Base-by-base conservation (phyloP, 148 eudicot genomes). In the Arctostaphylos glauca region DNA sequence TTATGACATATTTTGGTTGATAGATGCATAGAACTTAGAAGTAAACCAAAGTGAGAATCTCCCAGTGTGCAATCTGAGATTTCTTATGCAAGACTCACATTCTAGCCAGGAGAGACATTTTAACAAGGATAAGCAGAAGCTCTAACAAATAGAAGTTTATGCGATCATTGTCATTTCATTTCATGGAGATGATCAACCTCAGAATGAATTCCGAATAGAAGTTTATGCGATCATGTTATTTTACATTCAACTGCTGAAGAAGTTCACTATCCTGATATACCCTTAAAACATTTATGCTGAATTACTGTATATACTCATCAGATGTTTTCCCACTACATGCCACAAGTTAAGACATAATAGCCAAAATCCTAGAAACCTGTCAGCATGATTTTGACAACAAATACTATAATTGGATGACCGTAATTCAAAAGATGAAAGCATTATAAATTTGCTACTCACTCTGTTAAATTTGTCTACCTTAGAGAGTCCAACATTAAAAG, bases 1-100 rank as follows among this genome's bases (percentile, higher is more conserved):
- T 15, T 15, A 31, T 59, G n/a, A 16, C 3, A 80, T 8, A 41
- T 54, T 13, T 31, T 38, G 49, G 43, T 16, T 46, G 68, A 80
- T 81, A 48, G 16, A 70, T 47, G 82, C 56, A 75, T 44, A 79
- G 77, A 80, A 76, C 19, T 71, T 31, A 31, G 38, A 80, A 38
- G 54, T 68, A 74, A 58, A 44, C 25, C 68, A 59, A 58, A 10
- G 38, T 9, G 48, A 76, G 15, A 55, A 31, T 52, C 54, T 70
- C 44, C 53, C 19, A 41, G 64, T 13, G 68, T 49, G 71, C 16
- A 52, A 67, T 53, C 48, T 56, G 18, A 49, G 6, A 41, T n/a
- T 59, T 49, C 25, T 18, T 6, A 76, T 52, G 25, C 64, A 81
- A 38, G 80, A 77, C 66, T 75, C 84, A 71, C 53, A 74, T 59